phyloP scores from a whole-genome alignment of 2,329 filamentous ascomycete species.

The Monilinia fructigena region DNA sequence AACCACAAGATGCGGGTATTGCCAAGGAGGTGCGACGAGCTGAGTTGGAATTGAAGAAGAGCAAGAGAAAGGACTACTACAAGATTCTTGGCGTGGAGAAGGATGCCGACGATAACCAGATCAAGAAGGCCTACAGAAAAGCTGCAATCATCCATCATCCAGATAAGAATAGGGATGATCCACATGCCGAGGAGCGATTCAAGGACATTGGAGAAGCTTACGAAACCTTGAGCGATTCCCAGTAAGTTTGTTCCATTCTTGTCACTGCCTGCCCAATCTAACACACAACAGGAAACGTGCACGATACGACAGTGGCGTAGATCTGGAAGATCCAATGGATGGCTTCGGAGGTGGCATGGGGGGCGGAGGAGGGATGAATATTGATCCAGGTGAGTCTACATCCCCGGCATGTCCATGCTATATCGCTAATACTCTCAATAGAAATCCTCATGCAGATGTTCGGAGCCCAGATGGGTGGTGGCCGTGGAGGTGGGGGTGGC shows the following conservation, averaged over 20 bases:
- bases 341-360: constrained; percentile 63
- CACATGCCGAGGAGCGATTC: constrained; percentile 83
- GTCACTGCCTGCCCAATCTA: constrained; percentile 37
- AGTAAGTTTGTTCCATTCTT: constrained; percentile 58
- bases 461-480: constrained; percentile 44
- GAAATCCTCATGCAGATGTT: constrained; percentile 42
- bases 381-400: constrained; percentile 34
- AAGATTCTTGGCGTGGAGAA: constrained; percentile 91
- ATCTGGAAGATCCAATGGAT: constrained; percentile 82
- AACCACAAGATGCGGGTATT: constrained; percentile 78
- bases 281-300: constrained; percentile 69
- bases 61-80: constrained; percentile 96
- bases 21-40: constrained; percentile 83
- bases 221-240: constrained; percentile 88
- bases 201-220: constrained; percentile 98
- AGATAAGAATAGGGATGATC: constrained; percentile 92
- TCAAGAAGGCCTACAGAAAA: constrained; percentile 97
- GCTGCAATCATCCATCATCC: constrained; percentile 92
- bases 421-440: constrained; percentile 5
- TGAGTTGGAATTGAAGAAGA: constrained; percentile 96
- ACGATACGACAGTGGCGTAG: constrained; percentile 87
- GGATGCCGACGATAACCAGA: constrained; percentile 76
- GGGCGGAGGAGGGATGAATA: constrained; percentile 46
- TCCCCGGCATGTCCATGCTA: background rate
- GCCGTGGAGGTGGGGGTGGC: constrained; percentile 52